A percentile compares a stretch with the other conserved stretches of the same genome.
phyloP scores from a whole-genome alignment of 306 rosid genomes.

The Sechiopsis laciniata region DNA sequence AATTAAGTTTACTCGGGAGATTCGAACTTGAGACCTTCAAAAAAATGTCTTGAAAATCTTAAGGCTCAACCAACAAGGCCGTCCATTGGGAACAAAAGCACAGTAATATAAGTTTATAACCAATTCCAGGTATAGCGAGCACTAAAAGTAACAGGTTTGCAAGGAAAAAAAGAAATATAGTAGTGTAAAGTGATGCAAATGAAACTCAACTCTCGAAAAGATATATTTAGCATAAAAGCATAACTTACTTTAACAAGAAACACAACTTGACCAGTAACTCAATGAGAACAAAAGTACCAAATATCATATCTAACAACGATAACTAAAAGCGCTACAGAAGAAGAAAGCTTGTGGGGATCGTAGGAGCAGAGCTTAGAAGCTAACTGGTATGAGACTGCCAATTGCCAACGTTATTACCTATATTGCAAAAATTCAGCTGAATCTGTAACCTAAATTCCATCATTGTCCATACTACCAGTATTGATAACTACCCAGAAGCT shows the following conservation, averaged over 20 bases:
- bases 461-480: conserved; percentile 58
- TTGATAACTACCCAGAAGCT: conserved; percentile 45
- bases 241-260: conserved; percentile 27
- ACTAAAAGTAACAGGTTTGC: not conserved
- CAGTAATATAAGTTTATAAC: not conserved
- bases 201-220: conserved; percentile 27
- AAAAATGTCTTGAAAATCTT: too few relatives aligned
- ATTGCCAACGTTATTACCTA: conserved; percentile 30
- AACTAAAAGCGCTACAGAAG: conserved; percentile 28
- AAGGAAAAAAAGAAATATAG: not conserved
- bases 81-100: not conserved
- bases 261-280: conserved; percentile 37
- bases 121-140: not conserved
- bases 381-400: conserved; percentile 31
- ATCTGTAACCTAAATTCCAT: conserved; percentile 30
- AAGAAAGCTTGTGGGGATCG: conserved; percentile 29
- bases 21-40: too few relatives aligned
- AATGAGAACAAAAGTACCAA: conserved; percentile 32
- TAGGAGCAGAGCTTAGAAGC: conserved; percentile 29
- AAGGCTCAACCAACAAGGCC: too few relatives aligned
- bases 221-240: conserved; percentile 26
- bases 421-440: conserved; percentile 35
- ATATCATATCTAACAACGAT: conserved; percentile 41
- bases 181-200: conserved; percentile 11
- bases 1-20: too few relatives aligned